A percentile compares a stretch with the other conserved stretches of the same genome.
phyloP scores from a whole-genome alignment of 495 filamentous ascomycete species.

The Bacidia rubella region DNA sequence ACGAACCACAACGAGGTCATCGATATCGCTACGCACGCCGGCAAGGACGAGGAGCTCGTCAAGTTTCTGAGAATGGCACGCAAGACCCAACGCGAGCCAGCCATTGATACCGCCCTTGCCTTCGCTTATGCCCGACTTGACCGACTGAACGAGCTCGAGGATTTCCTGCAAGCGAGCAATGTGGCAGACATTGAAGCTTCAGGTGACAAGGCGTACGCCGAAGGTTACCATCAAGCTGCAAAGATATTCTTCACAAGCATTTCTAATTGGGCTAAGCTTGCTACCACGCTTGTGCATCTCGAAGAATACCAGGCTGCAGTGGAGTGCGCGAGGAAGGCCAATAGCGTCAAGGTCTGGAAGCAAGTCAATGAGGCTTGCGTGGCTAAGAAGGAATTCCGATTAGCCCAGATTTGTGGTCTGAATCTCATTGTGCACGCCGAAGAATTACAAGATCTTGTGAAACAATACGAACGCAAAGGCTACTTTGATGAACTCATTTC shows the following conservation, averaged over 20 bases:
- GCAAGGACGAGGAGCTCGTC: slow-evolving; percentile 95
- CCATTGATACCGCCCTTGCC: slow-evolving; percentile 84
- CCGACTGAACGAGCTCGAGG: slow-evolving; percentile 85
- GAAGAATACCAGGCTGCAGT: slow-evolving; percentile 97
- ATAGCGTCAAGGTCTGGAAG: slow-evolving; percentile 99
- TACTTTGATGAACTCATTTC: slow-evolving; percentile 98
- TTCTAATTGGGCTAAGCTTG: slow-evolving; percentile 99
- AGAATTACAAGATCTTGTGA: slow-evolving; percentile 83
- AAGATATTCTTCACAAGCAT: slow-evolving; percentile 99
- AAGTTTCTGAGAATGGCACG: slow-evolving; percentile 95
- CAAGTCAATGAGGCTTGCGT: slow-evolving; percentile 97
- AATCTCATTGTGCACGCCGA: slow-evolving; percentile 98
- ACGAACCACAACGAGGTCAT: slow-evolving; percentile 93
- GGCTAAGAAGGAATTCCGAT: slow-evolving; percentile 95
- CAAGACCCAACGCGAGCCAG: slow-evolving; percentile 87
- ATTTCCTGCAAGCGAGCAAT: slow-evolving; percentile 88
- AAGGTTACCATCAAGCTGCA: slow-evolving; percentile 87
- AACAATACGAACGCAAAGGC: slow-evolving; percentile 91
- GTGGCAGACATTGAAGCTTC: slow-evolving; percentile 91
- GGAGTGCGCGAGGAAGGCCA: slow-evolving; percentile 96
- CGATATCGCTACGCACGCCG: slow-evolving; percentile 87
- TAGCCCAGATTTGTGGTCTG: slow-evolving; percentile 97
- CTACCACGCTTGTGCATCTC: slow-evolving; percentile 89
- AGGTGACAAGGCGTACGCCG: slow-evolving; percentile 93
- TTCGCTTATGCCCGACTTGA: slow-evolving; percentile 88